Conservation (phyloP, 2,329 filamentous ascomycete genomes). For the Knufia fluminis region DNA sequence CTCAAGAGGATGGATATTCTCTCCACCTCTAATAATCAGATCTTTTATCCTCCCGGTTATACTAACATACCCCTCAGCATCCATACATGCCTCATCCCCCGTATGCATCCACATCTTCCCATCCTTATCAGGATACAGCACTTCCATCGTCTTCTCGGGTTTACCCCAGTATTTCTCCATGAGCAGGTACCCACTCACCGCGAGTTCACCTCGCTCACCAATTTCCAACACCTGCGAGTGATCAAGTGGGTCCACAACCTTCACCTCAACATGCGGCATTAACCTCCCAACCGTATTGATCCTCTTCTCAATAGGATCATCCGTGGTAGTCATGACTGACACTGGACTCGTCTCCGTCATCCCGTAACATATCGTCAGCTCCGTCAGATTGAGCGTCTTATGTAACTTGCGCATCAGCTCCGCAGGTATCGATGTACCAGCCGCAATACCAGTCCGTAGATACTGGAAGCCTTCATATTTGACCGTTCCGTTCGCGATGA, state of each 20-base stretch:
- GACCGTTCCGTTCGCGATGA: constrained; percentile 49
- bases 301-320: constrained; percentile 63
- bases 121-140: constrained; percentile 39
- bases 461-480: constrained; percentile 48
- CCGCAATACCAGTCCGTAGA: constrained; percentile 82
- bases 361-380: constrained; percentile 89
- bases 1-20: constrained; percentile 92
- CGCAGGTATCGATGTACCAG: constrained; percentile 75
- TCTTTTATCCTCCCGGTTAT: constrained; percentile 67
- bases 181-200: constrained; percentile 72
- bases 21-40: constrained; percentile 85
- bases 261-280: constrained; percentile 71
- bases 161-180: constrained; percentile 92
- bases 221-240: constrained; percentile 50
- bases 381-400: constrained; percentile 61
- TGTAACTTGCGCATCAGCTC: constrained; percentile 58
- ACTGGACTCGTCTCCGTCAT: constrained; percentile 81
- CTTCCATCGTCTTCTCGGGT: constrained; percentile 57
- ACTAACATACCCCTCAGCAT: constrained; percentile 65
- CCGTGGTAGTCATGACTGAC: constrained; percentile 67
- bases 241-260: constrained; percentile 72
- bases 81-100: constrained; percentile 80
- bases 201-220: constrained; percentile 67
- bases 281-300: constrained; percentile 68
- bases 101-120: constrained; percentile 74